phyloP scores from a whole-genome alignment of 2,329 filamentous ascomycete species.

The Monosporascus sp. region DNA sequence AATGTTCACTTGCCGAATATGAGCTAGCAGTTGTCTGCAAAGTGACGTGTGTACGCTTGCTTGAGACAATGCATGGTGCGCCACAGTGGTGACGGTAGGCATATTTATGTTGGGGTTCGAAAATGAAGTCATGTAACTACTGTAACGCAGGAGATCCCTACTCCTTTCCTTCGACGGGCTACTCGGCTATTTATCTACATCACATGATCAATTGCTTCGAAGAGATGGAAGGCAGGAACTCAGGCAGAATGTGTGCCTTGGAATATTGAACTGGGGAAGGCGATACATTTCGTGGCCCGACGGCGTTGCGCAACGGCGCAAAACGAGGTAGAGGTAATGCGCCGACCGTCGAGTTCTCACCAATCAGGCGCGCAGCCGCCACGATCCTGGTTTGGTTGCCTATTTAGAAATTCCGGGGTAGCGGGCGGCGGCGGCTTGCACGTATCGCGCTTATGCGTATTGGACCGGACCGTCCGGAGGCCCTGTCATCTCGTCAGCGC shows the following conservation, averaged over 20 bases:
- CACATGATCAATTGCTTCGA: no score
- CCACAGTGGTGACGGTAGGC: slow-evolving; percentile 8
- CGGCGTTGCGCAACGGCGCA: background rate
- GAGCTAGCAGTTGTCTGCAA: background rate
- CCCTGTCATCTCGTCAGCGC: background rate
- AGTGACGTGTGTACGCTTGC: slow-evolving; percentile 12
- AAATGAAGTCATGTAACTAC: no score
- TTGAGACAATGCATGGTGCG: slow-evolving; percentile 25
- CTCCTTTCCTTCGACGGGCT: no score
- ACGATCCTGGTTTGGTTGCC: background rate
- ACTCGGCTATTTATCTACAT: no score
- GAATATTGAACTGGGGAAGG: background rate
- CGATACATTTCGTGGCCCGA: background rate
- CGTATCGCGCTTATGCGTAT: background rate
- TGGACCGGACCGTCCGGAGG: background rate
- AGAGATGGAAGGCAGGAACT: no score
- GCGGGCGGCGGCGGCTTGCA: background rate
- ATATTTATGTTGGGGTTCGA: no score
- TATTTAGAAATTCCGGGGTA: background rate
- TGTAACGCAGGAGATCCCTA: no score
- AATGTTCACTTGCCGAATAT: slow-evolving; percentile 20
- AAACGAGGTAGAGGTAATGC: background rate
- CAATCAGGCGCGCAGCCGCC: background rate
- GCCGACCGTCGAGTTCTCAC: background rate
- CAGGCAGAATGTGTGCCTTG: no score